Conservation (phyloP, 257 asterid genomes). For the Fraxinus anomala region DNA sequence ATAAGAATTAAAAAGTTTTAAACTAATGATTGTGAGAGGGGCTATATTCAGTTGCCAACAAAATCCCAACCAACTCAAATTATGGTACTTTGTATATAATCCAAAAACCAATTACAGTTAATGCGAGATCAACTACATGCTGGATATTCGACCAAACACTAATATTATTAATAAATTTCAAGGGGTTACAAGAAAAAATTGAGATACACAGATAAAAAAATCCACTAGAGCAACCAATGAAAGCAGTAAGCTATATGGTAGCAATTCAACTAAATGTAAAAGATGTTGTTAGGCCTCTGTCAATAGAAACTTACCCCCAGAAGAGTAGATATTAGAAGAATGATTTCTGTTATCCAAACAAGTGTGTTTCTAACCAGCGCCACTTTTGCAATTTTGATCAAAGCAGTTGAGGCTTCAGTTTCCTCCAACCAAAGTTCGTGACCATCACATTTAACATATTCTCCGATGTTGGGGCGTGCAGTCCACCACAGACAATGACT, state of each 20-base stretch:
- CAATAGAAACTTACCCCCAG: conserved; percentile 65
- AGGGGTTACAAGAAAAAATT: not conserved
- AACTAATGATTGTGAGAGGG: too few species aligned
- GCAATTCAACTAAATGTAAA: conserved; percentile 13
- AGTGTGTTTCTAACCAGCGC: conserved; percentile 61
- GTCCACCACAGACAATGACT: conserved; percentile 54
- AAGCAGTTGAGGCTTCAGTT: conserved; percentile 29
- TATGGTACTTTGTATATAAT: too few species aligned
- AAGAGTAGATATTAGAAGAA: conserved; percentile 79
- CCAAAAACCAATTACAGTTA: too few species aligned
- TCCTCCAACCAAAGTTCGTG: conserved; percentile 70
- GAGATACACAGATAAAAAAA: not conserved
- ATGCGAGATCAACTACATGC: not conserved
- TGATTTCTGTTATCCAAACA: conserved; percentile 92
- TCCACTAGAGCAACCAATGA: not conserved
- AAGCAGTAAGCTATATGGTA: conserved; percentile 7
- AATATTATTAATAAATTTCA: not conserved
- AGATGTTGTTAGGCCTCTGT: not conserved
- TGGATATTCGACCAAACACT: not conserved
- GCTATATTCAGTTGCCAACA: too few species aligned
- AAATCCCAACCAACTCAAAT: too few species aligned
- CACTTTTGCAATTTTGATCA: conserved; percentile 47
- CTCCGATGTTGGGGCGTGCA: conserved; percentile 39
- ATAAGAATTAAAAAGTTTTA: too few species aligned
- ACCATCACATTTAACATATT: conserved; percentile 47